Evolutionary conservation across 306 rosid genomes (phyloP), one percentile per base, ranked within the genome.

Genomic region (Hippophae rhamnoides): DNA sequence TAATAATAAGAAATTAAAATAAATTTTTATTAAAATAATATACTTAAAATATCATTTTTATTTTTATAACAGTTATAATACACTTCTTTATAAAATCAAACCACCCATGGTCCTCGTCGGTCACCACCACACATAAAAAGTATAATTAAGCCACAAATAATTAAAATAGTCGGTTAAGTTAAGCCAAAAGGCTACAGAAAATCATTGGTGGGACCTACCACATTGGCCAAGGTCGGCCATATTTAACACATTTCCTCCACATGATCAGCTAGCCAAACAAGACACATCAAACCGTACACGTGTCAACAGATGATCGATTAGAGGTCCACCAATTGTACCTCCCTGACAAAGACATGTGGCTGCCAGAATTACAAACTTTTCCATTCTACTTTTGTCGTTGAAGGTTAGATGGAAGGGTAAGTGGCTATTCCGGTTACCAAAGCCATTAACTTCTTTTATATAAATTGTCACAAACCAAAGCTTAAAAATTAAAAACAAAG

Each of bases 281-380:
- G 65, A 69, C 72, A 50, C 71, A 65, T 69, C 72, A 42, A 2
- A 41, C 77, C 84, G 74, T 71, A 14, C 77, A 84, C 78, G 88
- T 86, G 84, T 70, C 82, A 10, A 3, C 43, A 71, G 50, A 5
- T 5, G 60, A 83, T 54, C 58, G 43, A 71, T 57, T 10, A 86
- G 86, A 83, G 90, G 88, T 72, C 74, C 75, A 71, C 53, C 58
- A 38, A 27, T 7, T 47, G 31, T 56, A 27, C 6, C 54, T 2
- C 41, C 10, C n/a, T 8, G 61, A 67, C 67, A 65, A 14, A 41
- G 65, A 78, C 79, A 63, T 59, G 62, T 57, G 65, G 68, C 75
- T 6, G 9, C 59, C n/a, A 26, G 13, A 18, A 31, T 31, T 31
- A 31, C 2, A 31, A 2, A 31, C 3, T 31, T 31, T 31, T 23